Evolutionary conservation across 306 rosid genomes (phyloP), one percentile per base, ranked within the genome.

Genomic region (Rosa multiflora): DNA sequence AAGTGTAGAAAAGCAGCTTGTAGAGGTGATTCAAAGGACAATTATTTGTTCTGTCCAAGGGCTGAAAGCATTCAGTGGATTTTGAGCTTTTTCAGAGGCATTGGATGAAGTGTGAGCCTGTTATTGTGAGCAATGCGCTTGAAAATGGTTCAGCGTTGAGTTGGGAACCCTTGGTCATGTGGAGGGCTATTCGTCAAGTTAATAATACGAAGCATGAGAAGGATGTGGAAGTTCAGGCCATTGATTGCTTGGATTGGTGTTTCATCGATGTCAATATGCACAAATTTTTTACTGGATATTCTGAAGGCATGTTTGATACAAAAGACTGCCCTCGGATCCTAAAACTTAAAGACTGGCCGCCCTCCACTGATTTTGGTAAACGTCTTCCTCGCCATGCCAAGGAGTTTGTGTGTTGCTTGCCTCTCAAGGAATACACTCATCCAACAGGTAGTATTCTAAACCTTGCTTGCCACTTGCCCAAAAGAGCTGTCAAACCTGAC

Each of bases 101-200:
- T 42, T 94, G 98, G 98, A 79, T 77, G 59, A 92, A 83, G 83
- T 93, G 96, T 47, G 96, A 94, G 83, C 98, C 98, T 18, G 91
- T 94, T 32, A 82, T 94, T 79, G 97, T 94, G 43, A 89, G 93
- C 70, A 82, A 90, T 83, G 97, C 84, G 55, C 96, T 94, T 78
- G 89, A 88, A 71, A 82, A 85, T 61, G 74, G 91, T 12, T 80
- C 91, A n/a, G 97, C 96, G 39, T 86, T 92, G 82, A 92, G 97
- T 85, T 29, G 32, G 32, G 32, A 29, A 29, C 98, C 98, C 32
- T 29, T 29, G 1, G 32, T 29, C 83, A 94, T 94, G 98, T 94
- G 97, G 98, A 97, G 98, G 70, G 98, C 97, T 42, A 88, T 53
- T 75, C 97, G 97, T 68, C 88, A 89, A 63, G 75, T 85, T 69